Base-by-base conservation (phyloP, 768 basidiomycete genomes). In the Mycena metata region DNA sequence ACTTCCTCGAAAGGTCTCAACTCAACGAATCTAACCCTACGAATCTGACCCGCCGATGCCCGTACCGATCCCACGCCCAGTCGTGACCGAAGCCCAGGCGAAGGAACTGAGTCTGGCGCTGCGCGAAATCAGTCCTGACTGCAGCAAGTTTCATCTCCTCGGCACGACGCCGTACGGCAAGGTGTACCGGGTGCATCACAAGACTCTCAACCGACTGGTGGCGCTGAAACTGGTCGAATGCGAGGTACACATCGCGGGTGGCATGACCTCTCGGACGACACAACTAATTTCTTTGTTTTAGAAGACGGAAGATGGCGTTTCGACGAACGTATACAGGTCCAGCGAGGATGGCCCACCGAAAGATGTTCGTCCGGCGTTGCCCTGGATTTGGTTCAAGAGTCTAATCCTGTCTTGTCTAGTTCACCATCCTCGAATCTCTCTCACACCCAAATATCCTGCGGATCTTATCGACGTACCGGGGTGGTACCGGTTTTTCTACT, bases 401-500 rank as follows among this genome's bases (percentile, higher is more conserved):
- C 12, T 47, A 26, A 7, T 35, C 10, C 11, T 45, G 1, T 30
- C 19, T 11, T 11, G 4, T 10, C 1, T n/a, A 67, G 66, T 62
- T 62, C 47, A n/a, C 60, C 3, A 42, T 62, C 24, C 30, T 62
- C 4, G 36, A 50, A 35, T 17, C 19, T 16, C 21, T 62, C 54
- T 36, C 23, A 2, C 66, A 67, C 21, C 66, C 66, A 5, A 52
- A 67, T 21, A 42, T 67, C 11, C 52, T 67, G 6, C 54, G 57
- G 23, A 61, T 67, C 21, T 17, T 67, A 7, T 45, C 50, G 5
- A 17, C 62, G 8, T 67, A 56, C 55, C 51, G 59, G 4, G 45
- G 45, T n/a, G 45, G 23, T 45, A 30, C 66, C 10, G 6, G 33
- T 23, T 17, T 17, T 23, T 21, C 21, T n/a, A 67, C 59, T 12